Percentiles rank a stretch among this genome's conserved stretches.
Evolutionary conservation across 345 rosid genomes (phyloP).

Genomic region (Lepidium didymum): DNA sequence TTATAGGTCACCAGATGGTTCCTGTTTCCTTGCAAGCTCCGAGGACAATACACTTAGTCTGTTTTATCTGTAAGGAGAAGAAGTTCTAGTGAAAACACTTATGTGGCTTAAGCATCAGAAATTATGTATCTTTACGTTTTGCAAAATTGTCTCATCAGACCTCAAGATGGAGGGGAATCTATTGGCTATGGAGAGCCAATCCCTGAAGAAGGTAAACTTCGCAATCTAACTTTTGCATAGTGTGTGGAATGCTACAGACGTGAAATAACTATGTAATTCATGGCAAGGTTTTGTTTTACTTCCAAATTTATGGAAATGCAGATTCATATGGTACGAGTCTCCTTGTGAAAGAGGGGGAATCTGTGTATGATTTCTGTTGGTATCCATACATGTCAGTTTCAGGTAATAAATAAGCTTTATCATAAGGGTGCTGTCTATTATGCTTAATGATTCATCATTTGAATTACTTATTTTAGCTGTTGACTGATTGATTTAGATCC

Average conservation of each 20-base stretch:
- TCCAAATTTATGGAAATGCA: conserved; percentile 22
- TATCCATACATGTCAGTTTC: conserved; percentile 87
- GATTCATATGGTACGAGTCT: conserved; percentile 70
- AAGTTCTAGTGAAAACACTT: neutral
- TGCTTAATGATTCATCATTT: neutral
- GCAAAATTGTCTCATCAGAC: conserved; percentile 6
- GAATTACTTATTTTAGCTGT: conserved; percentile 2
- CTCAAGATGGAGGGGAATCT: conserved; percentile 28
- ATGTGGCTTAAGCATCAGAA: neutral
- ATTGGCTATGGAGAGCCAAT: conserved; percentile 11
- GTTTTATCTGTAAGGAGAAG: conserved; percentile 55
- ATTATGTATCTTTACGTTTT: neutral
- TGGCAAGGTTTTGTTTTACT: neutral
- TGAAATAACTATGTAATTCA: neutral
- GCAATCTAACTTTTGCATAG: neutral
- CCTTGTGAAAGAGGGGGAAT: conserved; percentile 75
- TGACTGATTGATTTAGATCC: conserved; percentile 50
- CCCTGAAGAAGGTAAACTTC: conserved; percentile 23
- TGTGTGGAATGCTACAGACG: neutral
- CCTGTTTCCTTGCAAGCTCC: conserved; percentile 68
- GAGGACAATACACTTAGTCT: conserved; percentile 75
- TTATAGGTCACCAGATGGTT: conserved; percentile 94
- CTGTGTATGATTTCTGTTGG: conserved; percentile 93
- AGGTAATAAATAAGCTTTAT: conserved; percentile 36
- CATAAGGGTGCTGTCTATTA: neutral